A percentile compares a stretch with the other conserved stretches of the same genome.
Conservation (phyloP, 805 yeast genomes). For the Lipomyces yamanashiensis region DNA sequence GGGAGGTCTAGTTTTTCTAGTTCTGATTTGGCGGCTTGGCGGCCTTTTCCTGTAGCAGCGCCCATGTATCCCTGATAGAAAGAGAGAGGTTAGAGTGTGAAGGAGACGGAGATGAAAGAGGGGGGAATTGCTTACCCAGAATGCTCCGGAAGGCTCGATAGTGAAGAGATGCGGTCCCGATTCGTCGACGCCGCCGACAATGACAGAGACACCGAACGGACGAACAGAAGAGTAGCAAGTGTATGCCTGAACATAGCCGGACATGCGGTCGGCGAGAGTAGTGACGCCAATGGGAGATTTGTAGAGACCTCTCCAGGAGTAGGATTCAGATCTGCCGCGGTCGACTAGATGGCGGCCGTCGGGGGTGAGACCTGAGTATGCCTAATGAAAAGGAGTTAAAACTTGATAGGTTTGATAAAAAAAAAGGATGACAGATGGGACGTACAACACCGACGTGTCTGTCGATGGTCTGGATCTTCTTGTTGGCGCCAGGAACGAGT, state of each 20-base stretch:
- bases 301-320: slow-evolving; percentile 74
- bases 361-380: slow-evolving; percentile 92
- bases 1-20: slow-evolving; percentile 84
- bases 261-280: slow-evolving; percentile 82
- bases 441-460: slow-evolving; percentile 83
- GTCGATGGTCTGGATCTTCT: slow-evolving; percentile 89
- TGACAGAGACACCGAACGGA: slow-evolving; percentile 93
- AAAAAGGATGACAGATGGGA: not conserved
- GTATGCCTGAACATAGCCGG: slow-evolving; percentile 91
- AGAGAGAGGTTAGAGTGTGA: not conserved
- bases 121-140: slow-evolving; percentile 59
- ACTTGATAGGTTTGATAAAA: not conserved
- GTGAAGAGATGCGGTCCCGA: slow-evolving; percentile 91
- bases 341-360: slow-evolving; percentile 94
- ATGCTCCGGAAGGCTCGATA: slow-evolving; percentile 96
- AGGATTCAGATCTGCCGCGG: slow-evolving; percentile 91
- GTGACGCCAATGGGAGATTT: slow-evolving; percentile 78
- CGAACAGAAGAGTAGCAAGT: slow-evolving; percentile 96
- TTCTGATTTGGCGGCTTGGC: slow-evolving; percentile 97
- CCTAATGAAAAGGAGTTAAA: slow-evolving; percentile 26
- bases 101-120: not conserved
- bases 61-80: slow-evolving; percentile 74
- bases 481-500: slow-evolving; percentile 85
- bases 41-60: slow-evolving; percentile 97
- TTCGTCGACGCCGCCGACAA: slow-evolving; percentile 90